Percentiles rank a stretch among this genome's conserved stretches.
Evolutionary conservation across 1,284 basidiomycete species (phyloP).

Genomic region (Leccinum colubrinum): DNA sequence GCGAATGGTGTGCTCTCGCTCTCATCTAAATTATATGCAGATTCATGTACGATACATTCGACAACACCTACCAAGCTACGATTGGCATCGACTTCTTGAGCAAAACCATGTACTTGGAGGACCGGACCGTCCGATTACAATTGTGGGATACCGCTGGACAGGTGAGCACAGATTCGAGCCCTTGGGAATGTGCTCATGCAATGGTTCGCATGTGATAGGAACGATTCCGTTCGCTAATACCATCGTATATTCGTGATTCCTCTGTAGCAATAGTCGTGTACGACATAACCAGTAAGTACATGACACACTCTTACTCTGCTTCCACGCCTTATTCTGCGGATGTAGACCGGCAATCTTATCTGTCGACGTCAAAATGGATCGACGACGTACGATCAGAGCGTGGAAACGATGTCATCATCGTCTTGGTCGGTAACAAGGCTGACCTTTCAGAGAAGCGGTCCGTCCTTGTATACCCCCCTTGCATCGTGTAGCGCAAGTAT

Average conservation of each 20-base stretch:
- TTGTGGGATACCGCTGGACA: conserved; percentile 99
- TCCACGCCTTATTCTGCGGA: background rate
- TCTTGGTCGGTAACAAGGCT: conserved; percentile 98
- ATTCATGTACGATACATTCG: conserved; percentile 99
- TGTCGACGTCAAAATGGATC: conserved; percentile 99
- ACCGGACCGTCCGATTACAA: conserved; percentile 95
- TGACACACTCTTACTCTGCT: background rate
- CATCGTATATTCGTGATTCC: conserved; percentile 98
- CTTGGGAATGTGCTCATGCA: conserved; percentile 5
- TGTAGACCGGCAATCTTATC: conserved; percentile 91
- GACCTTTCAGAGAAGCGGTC: conserved; percentile 93
- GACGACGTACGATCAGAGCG: conserved; percentile 98
- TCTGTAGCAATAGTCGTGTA: conserved; percentile 98
- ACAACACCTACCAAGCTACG: conserved; percentile 99
- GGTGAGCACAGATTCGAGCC: conserved; percentile 42
- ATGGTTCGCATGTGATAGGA: conserved; percentile 55
- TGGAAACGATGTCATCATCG: conserved; percentile 98
- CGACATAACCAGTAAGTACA: conserved; percentile 90
- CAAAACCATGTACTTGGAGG: conserved; percentile 99
- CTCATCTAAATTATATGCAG: conserved; percentile 39
- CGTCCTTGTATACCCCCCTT: conserved; percentile 23
- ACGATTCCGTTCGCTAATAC: conserved; percentile 96
- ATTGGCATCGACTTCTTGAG: conserved; percentile 99
- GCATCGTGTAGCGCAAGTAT: background rate
- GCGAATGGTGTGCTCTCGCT: background rate